A percentile compares a stretch with the other conserved stretches of the same genome.
phyloP scores from a whole-genome alignment of 2,329 filamentous ascomycete genomes.

The Ceratocystis lukuohia region DNA sequence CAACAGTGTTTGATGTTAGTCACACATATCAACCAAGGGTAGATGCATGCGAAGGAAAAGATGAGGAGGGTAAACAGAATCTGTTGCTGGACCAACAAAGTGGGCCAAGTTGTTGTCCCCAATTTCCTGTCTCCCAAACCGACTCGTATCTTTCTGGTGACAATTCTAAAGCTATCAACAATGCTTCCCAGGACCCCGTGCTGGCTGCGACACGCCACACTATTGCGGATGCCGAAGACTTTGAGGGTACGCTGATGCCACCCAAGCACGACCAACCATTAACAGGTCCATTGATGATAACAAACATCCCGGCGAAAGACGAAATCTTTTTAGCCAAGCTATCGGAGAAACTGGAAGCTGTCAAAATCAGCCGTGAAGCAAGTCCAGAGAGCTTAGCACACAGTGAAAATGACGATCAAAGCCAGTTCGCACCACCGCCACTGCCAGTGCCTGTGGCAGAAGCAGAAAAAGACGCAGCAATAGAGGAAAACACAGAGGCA shows the following conservation, averaged over 20 bases:
- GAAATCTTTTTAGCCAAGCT: conserved; percentile 40
- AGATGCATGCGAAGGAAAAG: background rate
- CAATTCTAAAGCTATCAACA: too few species aligned
- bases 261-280: conserved; percentile 34
- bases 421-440: background rate
- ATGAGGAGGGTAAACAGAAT: background rate
- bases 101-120: background rate
- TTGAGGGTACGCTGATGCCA: conserved; percentile 27
- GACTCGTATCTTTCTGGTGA: background rate
- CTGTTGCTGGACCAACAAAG: background rate
- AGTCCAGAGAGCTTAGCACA: conserved; percentile 16
- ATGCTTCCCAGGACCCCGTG: background rate
- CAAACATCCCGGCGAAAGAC: conserved; percentile 43
- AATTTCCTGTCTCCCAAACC: background rate
- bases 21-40: background rate
- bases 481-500: background rate
- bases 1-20: conserved; percentile 2
- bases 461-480: background rate
- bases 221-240: background rate
- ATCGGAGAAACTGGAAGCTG: conserved; percentile 39
- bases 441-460: conserved; percentile 20
- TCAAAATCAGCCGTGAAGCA: conserved; percentile 33
- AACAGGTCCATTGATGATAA: conserved; percentile 40
- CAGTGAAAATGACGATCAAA: conserved; percentile 4
- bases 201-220: background rate